Evolutionary conservation across 495 filamentous ascomycete genomes (phyloP).

Genomic region (Podospora anserina): DNA sequence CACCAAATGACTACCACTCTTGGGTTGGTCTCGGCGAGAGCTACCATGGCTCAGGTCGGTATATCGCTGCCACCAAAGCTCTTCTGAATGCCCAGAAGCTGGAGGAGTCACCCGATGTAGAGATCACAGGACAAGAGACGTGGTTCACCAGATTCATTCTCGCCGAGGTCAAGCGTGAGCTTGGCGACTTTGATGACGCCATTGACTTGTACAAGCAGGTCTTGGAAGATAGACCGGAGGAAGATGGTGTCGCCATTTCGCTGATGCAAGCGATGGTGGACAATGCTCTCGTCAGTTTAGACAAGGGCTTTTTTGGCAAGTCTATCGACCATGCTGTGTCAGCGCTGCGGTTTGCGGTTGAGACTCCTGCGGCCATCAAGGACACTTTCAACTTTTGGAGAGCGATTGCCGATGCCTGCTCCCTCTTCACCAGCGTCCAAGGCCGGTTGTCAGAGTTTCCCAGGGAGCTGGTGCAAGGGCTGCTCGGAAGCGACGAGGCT

Average conservation of each 20-base stretch:
- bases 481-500: constrained; percentile 55
- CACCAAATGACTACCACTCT: constrained; percentile 82
- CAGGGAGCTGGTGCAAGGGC: constrained; percentile 43
- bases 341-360: constrained; percentile 35
- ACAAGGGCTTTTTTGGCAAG: constrained; percentile 79
- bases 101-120: constrained; percentile 50
- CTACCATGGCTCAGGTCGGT: constrained; percentile 89
- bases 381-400: constrained; percentile 95
- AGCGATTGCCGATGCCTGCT: constrained; percentile 82
- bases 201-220: constrained; percentile 72
- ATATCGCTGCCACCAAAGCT: constrained; percentile 87
- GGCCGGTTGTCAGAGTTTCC: constrained; percentile 59
- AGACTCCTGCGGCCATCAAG: constrained; percentile 37
- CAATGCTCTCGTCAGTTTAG: constrained; percentile 69
- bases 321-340: constrained; percentile 61
- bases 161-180: constrained; percentile 89
- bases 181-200: constrained; percentile 83
- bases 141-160: constrained; percentile 98
- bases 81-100: constrained; percentile 75
- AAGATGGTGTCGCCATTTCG: constrained; percentile 83
- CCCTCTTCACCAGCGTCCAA: constrained; percentile 75
- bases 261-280: constrained; percentile 84
- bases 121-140: constrained; percentile 50
- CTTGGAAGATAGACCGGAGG: constrained; percentile 58
- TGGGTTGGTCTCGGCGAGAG: constrained; percentile 96